phyloP scores from a whole-genome alignment of 225 moss, liverwort and hornwort species.

The Pseudoscleropodium purum region DNA sequence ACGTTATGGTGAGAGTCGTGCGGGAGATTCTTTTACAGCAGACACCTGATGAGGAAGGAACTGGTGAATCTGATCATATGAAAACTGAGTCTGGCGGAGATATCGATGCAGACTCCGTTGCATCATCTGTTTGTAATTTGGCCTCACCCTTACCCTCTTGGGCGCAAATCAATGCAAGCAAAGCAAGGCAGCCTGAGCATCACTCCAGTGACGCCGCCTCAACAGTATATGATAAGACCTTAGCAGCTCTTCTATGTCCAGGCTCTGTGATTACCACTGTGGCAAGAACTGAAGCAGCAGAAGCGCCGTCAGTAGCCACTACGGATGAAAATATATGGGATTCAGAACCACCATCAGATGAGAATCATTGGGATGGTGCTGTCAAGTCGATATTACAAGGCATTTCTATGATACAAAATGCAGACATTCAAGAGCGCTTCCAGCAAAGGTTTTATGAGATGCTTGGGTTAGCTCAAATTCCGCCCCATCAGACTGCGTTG shows the following conservation, averaged over 20 bases:
- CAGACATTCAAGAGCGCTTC: constrained; percentile 14
- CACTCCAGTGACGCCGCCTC: neutral
- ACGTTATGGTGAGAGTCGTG: constrained; percentile 31
- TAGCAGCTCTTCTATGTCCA: constrained; percentile 8
- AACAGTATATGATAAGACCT: neutral
- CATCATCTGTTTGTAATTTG: neutral
- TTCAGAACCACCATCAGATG: neutral
- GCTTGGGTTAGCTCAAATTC: constrained; percentile 34
- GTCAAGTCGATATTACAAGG: constrained; percentile 29
- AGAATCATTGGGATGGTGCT: constrained; percentile 51
- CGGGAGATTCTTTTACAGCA: constrained; percentile 10
- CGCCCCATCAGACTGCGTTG: constrained; percentile 70
- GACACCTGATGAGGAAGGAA: neutral
- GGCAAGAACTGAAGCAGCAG: neutral
- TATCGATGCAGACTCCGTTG: neutral
- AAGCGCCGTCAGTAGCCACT: constrained; percentile 8
- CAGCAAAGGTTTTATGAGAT: constrained; percentile 24
- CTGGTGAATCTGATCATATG: neutral
- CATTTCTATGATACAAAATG: constrained; percentile 32
- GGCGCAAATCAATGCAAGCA: neutral
- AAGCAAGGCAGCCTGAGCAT: neutral
- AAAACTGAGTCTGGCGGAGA: neutral
- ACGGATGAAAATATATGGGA: neutral
- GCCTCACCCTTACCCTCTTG: constrained; percentile 5
- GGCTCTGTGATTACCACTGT: constrained; percentile 12